Evolutionary conservation across 2,329 filamentous ascomycete species (phyloP).

Genomic region (Phaeosphaeriaceae sp.): DNA sequence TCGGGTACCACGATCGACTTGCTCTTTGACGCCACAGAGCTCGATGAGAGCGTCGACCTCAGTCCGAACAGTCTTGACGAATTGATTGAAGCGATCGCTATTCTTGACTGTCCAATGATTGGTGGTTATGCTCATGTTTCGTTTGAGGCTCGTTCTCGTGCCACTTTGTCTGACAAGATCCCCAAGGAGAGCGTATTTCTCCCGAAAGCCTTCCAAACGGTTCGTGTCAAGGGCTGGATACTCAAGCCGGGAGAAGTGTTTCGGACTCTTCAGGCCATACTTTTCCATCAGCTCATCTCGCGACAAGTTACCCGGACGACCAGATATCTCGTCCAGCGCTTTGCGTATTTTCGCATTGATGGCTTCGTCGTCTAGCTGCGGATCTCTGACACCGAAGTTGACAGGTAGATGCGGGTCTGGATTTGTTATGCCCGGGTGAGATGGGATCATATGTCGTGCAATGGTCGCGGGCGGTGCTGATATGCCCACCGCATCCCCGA

Average conservation of each 20-base stretch:
- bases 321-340: constrained; percentile 55
- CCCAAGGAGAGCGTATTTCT: constrained; percentile 53
- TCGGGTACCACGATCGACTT: constrained; percentile 53
- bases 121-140: constrained; percentile 45
- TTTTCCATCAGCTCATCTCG: constrained; percentile 56
- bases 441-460: constrained; percentile 54
- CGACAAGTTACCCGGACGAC: constrained; percentile 48
- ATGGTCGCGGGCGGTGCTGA: constrained; percentile 53
- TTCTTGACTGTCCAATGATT: constrained; percentile 54
- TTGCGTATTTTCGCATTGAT: constrained; percentile 49
- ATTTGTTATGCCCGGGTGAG: constrained; percentile 53
- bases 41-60: constrained; percentile 56
- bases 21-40: constrained; percentile 53
- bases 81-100: constrained; percentile 49
- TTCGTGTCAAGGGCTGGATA: constrained; percentile 54
- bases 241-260: constrained; percentile 44
- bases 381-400: constrained; percentile 54
- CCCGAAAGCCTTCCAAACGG: constrained; percentile 55
- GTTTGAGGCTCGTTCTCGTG: constrained; percentile 42
- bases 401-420: constrained; percentile 55
- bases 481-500: constrained; percentile 57
- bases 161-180: constrained; percentile 47
- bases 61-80: constrained; percentile 50
- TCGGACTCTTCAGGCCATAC: constrained; percentile 56
- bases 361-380: constrained; percentile 50